Evolutionary conservation across 768 basidiomycete genomes (phyloP).

Genomic region (Collybiopsis luxurians): DNA sequence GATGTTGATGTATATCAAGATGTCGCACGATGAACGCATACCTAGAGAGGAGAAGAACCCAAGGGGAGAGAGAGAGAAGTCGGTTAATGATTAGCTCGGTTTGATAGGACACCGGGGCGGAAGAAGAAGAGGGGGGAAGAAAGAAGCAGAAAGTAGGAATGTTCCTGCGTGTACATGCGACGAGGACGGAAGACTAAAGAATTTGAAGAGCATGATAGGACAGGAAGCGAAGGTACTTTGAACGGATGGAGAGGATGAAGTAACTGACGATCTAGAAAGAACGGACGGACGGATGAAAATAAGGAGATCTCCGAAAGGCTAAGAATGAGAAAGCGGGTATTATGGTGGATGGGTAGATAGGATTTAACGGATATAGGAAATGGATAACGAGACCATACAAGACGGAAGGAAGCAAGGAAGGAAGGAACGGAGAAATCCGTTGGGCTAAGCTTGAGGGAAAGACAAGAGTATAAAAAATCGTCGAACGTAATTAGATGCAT

Average conservation of each 20-base stretch:
- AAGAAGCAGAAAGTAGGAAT: too few species aligned
- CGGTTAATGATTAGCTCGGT: too few species aligned
- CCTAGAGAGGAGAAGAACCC: constrained; percentile 42
- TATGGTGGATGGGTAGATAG: background rate
- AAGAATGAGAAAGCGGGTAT: background rate
- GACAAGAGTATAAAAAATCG: too few species aligned
- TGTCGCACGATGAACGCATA: constrained; percentile 73
- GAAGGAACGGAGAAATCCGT: too few species aligned
- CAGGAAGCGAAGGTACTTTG: too few species aligned
- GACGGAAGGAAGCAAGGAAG: too few species aligned
- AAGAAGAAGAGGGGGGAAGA: background rate
- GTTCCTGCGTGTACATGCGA: too few species aligned
- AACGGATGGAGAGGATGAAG: background rate
- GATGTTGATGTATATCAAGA: constrained; percentile 82
- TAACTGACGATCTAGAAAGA: background rate
- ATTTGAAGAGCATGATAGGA: too few species aligned
- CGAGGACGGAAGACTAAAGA: too few species aligned
- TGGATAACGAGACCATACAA: background rate
- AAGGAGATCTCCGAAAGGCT: background rate
- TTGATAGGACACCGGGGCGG: background rate
- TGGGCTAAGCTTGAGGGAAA: too few species aligned
- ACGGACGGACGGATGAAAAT: background rate
- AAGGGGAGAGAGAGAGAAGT: too few species aligned
- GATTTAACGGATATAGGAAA: background rate
- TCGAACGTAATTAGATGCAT: too few species aligned